Conservation (phyloP, 805 yeast species). For the Candida qinlingensis region DNA sequence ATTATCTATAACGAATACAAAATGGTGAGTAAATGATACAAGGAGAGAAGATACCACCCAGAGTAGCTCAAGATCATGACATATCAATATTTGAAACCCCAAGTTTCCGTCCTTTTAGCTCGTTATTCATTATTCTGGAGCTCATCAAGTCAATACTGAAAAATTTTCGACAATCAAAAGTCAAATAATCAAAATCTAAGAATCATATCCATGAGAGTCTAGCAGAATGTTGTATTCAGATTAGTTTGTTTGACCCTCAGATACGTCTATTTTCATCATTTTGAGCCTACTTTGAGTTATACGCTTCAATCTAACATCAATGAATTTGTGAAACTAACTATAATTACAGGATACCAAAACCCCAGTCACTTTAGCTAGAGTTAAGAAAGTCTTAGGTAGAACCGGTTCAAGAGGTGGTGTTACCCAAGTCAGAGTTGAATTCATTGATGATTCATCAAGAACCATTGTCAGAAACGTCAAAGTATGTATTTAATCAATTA, state of each 20-base stretch:
- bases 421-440: slow-evolving; percentile 97
- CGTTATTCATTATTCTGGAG: too few species aligned
- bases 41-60: not conserved
- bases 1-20: slow-evolving; percentile 14
- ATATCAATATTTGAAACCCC: not conserved
- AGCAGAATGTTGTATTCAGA: too few species aligned
- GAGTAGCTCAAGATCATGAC: not conserved
- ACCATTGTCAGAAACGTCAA: slow-evolving; percentile 96
- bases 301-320: too few species aligned
- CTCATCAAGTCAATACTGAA: too few species aligned
- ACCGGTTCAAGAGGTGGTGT: slow-evolving; percentile 99
- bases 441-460: slow-evolving; percentile 92
- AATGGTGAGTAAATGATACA: slow-evolving; percentile 17
- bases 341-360: slow-evolving; percentile 27
- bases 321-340: slow-evolving; percentile 2
- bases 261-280: too few species aligned
- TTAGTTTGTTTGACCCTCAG: too few species aligned
- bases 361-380: slow-evolving; percentile 97
- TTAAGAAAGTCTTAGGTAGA: slow-evolving; percentile 98
- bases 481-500: slow-evolving; percentile 19
- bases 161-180: too few species aligned
- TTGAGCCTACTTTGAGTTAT: too few species aligned
- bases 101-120: too few species aligned
- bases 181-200: too few species aligned
- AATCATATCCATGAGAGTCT: too few species aligned